Evolutionary conservation across 768 basidiomycete genomes (phyloP), one percentile per base, ranked within the genome.

Genomic region (Lentinula detonsa): DNA sequence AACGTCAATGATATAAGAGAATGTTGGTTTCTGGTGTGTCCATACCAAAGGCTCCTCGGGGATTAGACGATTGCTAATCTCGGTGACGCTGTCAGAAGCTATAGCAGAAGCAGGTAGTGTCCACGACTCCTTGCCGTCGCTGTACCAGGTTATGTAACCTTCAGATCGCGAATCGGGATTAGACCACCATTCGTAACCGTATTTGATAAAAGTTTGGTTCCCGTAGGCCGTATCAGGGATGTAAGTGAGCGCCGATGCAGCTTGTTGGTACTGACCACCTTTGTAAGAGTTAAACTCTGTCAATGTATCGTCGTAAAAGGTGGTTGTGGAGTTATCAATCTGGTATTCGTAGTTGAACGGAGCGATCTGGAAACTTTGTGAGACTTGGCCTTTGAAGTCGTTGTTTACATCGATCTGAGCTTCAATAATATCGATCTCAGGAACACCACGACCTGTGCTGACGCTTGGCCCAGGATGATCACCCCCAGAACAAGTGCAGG

Each of bases 351-450:
- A 76, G 71, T 94, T 85, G 76, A 86, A 95, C 9, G 93, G 93
- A 9, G 91, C 92, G 42, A 81, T 70, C 73, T 95, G 93, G 68
- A 82, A 82, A 66, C 86, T 89, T 74, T 95, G 94, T 1, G 91
- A 93, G 1, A 88, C 89, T 65, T 87, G 77, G 45, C 83, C 91
- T 69, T 74, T 67, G 66, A 82, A 80, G 4, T 73, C 54, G 34
- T n/a, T 56, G 59, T 57, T 62, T 2, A 79, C 66, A 66, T 93
- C 73, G 60, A 88, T 81, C 71, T 94, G 89, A 0, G 93, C 86
- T 76, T 98, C 95, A 61, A 96, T 69, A 62, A 98, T 80, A 72
- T 98, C 95, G 66, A 98, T 93, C 76, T 98, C 96, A 1, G 96
- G 95, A 1, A 88, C 91, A 35, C 85, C 85, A 56, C 95, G 85